These are phyloP conservation scores for Carex kokanica DNA, from an alignment of 176 grass and related monocot species.

Conservation along the genomic window DNA sequence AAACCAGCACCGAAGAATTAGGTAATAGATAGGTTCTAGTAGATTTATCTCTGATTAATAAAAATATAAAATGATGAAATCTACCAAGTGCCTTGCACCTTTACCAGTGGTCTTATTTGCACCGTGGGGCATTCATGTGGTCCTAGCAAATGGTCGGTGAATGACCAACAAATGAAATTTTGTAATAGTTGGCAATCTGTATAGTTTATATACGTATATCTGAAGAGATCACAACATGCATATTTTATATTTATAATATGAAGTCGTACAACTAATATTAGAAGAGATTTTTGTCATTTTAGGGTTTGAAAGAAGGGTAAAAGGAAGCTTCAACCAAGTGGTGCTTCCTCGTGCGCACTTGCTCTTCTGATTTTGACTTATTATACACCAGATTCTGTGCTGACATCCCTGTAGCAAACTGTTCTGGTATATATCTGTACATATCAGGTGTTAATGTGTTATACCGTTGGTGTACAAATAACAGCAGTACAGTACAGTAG, in stretches of 20 bases:
- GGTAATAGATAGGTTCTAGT: neutral
- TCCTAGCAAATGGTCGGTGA: constrained; percentile 15
- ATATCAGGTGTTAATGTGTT: constrained; percentile 1
- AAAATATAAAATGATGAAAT: constrained; percentile 9
- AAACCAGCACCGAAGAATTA: neutral
- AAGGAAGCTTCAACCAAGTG: neutral
- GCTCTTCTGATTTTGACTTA: neutral
- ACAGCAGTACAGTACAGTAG: neutral
- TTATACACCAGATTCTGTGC: neutral
- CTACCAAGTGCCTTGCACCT: neutral
- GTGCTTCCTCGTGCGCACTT: neutral
- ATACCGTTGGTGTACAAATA: neutral
- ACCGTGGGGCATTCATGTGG: neutral
- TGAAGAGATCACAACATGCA: neutral
- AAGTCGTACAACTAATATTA: neutral
- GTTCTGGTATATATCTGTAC: neutral
- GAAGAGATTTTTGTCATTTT: neutral
- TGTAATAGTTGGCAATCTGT: neutral
- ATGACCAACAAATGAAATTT: neutral
- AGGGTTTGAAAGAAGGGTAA: neutral
- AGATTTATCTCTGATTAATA: neutral
- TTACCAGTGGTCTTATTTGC: neutral
- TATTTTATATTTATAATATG: neutral
- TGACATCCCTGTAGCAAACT: neutral
- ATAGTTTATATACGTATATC: neutral